Evolutionary conservation across 2,329 filamentous ascomycete species (phyloP).

Genomic region (Clonostachys rhizophaga): DNA sequence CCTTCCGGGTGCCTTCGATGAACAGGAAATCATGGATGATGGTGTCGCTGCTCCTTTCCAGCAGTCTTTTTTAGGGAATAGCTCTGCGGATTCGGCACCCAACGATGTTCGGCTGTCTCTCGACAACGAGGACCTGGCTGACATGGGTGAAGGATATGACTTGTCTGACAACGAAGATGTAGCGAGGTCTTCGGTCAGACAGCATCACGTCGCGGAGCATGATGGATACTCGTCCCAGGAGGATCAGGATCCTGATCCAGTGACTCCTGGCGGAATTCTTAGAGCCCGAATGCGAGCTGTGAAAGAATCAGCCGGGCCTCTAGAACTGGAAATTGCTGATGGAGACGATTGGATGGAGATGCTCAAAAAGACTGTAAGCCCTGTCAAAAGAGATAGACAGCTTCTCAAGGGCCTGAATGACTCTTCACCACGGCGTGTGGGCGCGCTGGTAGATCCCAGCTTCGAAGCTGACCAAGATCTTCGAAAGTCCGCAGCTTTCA

Average conservation of each 20-base stretch:
- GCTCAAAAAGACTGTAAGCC: constrained; percentile 88
- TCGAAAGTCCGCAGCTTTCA: constrained; percentile 13
- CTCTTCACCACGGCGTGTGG: constrained; percentile 29
- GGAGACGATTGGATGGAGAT: constrained; percentile 92
- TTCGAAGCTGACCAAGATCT: constrained; percentile 45
- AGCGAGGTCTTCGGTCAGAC: constrained; percentile 72
- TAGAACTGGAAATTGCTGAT: constrained; percentile 55
- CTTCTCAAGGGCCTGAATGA: constrained; percentile 59
- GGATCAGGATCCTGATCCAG: constrained; percentile 31
- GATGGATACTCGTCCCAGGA: constrained; percentile 51
- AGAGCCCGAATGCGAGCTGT: constrained; percentile 60
- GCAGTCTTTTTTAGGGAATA: constrained; percentile 89
- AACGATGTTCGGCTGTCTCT: constrained; percentile 54
- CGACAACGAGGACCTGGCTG: constrained; percentile 49
- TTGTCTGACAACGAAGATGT: constrained; percentile 66
- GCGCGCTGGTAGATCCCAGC: constrained; percentile 15
- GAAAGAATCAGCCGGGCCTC: constrained; percentile 54
- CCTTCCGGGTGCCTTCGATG: constrained; percentile 79
- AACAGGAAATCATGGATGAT: constrained; percentile 50
- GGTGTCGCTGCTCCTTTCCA: constrained; percentile 37
- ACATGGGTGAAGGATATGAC: constrained; percentile 73
- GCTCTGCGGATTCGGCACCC: constrained; percentile 78
- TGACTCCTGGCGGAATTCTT: constrained; percentile 56
- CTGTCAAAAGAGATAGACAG: constrained; percentile 84
- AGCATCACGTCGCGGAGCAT: constrained; percentile 74